These are phyloP conservation scores for Taphrina betulina DNA, from an alignment of 1,139 yeast genomes.

Conservation along the genomic window DNA sequence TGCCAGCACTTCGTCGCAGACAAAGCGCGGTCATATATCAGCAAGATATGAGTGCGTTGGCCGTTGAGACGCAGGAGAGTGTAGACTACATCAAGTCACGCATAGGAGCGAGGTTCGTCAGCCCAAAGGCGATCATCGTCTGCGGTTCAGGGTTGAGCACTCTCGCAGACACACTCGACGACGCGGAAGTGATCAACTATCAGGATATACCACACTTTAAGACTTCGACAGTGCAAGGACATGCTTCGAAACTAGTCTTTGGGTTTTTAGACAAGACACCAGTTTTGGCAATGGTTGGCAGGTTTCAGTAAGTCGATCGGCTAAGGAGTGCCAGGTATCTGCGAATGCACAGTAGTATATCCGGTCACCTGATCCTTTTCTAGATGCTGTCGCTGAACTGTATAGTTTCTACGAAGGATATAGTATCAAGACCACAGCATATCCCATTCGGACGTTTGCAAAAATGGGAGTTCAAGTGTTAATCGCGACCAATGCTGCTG, in stretches of 20 bases:
- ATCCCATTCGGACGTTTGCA: conserved; percentile 77
- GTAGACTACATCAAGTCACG: conserved; percentile 39
- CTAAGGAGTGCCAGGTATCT: too few species aligned
- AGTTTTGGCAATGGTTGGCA: conserved; percentile 63
- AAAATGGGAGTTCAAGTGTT: conserved; percentile 60
- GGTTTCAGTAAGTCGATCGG: conserved; percentile 13
- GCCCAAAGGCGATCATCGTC: conserved; percentile 70
- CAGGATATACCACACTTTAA: conserved; percentile 75
- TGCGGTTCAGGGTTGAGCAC: conserved; percentile 97
- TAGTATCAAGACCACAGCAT: conserved; percentile 72
- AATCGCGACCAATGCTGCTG: conserved; percentile 86
- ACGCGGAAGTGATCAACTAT: conserved; percentile 59
- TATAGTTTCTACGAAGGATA: conserved; percentile 78
- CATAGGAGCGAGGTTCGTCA: conserved; percentile 41
- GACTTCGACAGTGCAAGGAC: conserved; percentile 79
- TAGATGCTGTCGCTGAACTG: not conserved
- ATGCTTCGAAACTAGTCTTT: conserved; percentile 76
- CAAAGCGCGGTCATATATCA: too few species aligned
- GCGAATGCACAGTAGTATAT: too few species aligned
- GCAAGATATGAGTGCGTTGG: too few species aligned
- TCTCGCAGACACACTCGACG: conserved; percentile 57
- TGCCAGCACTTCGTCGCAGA: too few species aligned
- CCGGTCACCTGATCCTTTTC: not conserved
- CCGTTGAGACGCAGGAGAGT: too few species aligned
- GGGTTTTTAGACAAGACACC: conserved; percentile 68